Conservation (phyloP, 768 basidiomycete species). For the Mycena maculata region DNA sequence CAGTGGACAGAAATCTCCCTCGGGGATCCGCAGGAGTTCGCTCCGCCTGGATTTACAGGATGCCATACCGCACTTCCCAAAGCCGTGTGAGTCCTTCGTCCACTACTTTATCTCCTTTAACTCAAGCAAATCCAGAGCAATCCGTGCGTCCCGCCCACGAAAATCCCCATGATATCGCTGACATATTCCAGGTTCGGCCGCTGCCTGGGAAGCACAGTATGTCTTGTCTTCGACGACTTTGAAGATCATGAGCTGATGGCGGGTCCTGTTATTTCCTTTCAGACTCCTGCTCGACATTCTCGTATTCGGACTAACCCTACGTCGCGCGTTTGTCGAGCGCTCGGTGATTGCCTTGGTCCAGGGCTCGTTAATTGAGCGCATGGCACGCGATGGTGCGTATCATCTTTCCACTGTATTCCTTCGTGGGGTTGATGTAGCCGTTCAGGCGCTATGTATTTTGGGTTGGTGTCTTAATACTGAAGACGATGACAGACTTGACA, state of each 20-base stretch:
- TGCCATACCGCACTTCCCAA: constrained; percentile 30
- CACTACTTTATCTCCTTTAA: too few relatives aligned
- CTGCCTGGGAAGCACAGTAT: constrained; percentile 28
- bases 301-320: constrained; percentile 25
- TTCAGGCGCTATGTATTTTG: constrained; percentile 33
- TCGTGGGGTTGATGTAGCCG: neutral
- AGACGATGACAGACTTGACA: neutral
- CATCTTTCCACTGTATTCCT: neutral
- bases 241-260: neutral
- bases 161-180: neutral
- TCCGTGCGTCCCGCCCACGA: neutral
- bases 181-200: neutral
- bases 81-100: constrained; percentile 12
- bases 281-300: constrained; percentile 18
- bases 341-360: neutral
- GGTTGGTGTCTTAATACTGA: constrained; percentile 2
- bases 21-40: constrained; percentile 26
- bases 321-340: constrained; percentile 15
- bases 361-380: constrained; percentile 22
- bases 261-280: neutral
- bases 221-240: neutral
- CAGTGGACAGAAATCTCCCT: constrained; percentile 31
- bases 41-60: constrained; percentile 19
- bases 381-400: constrained; percentile 28
- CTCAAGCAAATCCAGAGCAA: too few relatives aligned